phyloP scores from a whole-genome alignment of 305 asterid genomes.

The Solanum hybrid region DNA sequence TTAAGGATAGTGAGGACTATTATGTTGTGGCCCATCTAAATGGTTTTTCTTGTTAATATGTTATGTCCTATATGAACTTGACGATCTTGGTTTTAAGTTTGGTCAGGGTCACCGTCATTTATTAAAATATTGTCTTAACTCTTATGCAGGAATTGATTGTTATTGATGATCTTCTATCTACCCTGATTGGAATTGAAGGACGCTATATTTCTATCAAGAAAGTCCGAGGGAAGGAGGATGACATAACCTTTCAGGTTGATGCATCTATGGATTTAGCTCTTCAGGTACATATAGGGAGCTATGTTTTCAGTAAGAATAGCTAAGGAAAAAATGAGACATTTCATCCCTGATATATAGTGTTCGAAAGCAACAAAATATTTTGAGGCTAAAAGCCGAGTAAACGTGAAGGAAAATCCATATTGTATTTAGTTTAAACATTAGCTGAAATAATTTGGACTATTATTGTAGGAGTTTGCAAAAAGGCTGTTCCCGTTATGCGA shows the following conservation, averaged over 20 bases:
- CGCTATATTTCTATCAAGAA: conserved; percentile 62
- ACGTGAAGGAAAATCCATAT: not conserved
- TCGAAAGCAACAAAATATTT: not conserved
- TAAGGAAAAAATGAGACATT: not conserved
- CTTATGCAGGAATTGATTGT: conserved; percentile 77
- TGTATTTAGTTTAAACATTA: not conserved
- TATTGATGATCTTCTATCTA: conserved; percentile 74
- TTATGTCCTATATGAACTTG: not conserved
- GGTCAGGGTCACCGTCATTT: not conserved
- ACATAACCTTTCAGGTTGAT: conserved; percentile 57
- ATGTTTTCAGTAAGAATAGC: not conserved
- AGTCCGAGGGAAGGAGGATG: conserved; percentile 55
- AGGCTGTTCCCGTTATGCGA: conserved; percentile 80
- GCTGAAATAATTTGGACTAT: not conserved
- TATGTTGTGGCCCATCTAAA: not conserved
- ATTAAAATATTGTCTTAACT: not conserved
- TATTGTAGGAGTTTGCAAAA: conserved; percentile 26
- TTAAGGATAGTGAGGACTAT: not conserved
- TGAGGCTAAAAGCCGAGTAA: not conserved
- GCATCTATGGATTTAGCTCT: conserved; percentile 95
- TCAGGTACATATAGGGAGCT: conserved; percentile 43
- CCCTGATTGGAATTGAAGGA: conserved; percentile 89
- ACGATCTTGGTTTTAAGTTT: not conserved
- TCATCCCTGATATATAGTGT: not conserved
- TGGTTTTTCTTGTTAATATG: not conserved